Evolutionary conservation across 2,329 filamentous ascomycete genomes (phyloP).

Genomic region (Fusarium denticulatum): DNA sequence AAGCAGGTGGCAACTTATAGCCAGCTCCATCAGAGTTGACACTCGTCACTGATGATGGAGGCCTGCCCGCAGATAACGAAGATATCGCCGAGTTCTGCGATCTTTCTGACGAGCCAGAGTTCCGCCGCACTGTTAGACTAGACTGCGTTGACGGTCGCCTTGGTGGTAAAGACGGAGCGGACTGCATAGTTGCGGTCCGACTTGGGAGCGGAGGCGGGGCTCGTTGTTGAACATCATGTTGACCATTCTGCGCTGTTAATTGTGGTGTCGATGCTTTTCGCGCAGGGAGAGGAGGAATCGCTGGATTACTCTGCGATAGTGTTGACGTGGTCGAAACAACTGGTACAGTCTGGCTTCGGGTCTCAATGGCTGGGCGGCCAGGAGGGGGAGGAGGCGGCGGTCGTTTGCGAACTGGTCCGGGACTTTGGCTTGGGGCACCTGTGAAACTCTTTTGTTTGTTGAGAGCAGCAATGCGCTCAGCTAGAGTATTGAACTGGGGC

Average conservation of each 20-base stretch:
- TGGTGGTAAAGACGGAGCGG: slow-evolving; percentile 61
- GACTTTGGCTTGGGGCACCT: slow-evolving; percentile 48
- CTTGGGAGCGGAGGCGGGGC: slow-evolving; percentile 51
- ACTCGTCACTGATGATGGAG: slow-evolving; percentile 60
- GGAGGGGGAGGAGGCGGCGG: slow-evolving; percentile 53
- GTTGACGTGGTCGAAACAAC: slow-evolving; percentile 46
- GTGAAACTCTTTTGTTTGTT: slow-evolving; percentile 70
- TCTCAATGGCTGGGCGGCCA: slow-evolving; percentile 52
- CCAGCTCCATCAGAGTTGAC: slow-evolving; percentile 53
- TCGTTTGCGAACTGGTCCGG: slow-evolving; percentile 55
- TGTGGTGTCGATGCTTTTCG: slow-evolving; percentile 22
- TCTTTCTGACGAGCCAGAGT: slow-evolving; percentile 67
- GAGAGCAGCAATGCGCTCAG: slow-evolving; percentile 71
- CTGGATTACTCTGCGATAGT: slow-evolving; percentile 23
- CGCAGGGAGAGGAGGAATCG: slow-evolving; percentile 34
- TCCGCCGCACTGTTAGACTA: slow-evolving; percentile 56
- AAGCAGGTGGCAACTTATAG: slow-evolving; percentile 65
- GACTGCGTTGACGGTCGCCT: slow-evolving; percentile 58
- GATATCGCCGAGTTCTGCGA: slow-evolving; percentile 66
- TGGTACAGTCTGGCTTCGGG: slow-evolving; percentile 50
- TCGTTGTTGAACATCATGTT: slow-evolving; percentile 27
- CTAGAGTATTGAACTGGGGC: slow-evolving; percentile 68
- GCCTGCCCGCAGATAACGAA: slow-evolving; percentile 59
- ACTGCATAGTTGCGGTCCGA: slow-evolving; percentile 45
- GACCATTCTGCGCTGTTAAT: slow-evolving; percentile 8